A percentile compares a stretch with the other conserved stretches of the same genome.
Conservation (phyloP, 1,139 yeast genomes). For the Debaryomyces psychrophilus region DNA sequence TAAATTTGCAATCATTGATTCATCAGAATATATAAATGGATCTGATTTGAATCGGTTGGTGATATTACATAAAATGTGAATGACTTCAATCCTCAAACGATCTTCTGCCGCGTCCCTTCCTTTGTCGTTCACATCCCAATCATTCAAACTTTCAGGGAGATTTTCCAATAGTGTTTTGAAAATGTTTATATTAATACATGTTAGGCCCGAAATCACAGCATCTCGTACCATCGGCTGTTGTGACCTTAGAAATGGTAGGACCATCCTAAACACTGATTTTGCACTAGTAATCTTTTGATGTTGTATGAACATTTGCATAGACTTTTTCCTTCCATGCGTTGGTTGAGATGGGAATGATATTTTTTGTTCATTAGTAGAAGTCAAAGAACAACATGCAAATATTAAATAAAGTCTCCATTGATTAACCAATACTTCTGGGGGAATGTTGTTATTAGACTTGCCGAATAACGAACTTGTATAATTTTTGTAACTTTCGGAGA, state of each 20-base stretch:
- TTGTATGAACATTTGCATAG: slow-evolving; percentile 78
- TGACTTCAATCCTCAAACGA: slow-evolving; percentile 70
- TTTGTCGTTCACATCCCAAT: slow-evolving; percentile 49
- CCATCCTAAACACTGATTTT: slow-evolving; percentile 84
- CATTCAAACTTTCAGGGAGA: slow-evolving; percentile 62
- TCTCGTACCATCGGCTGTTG: slow-evolving; percentile 76
- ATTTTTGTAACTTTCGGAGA: slow-evolving; percentile 55
- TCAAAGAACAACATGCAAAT: slow-evolving; percentile 89
- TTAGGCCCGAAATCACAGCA: slow-evolving; percentile 82
- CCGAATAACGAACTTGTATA: slow-evolving; percentile 46
- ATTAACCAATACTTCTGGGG: slow-evolving; percentile 76
- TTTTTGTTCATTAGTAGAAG: slow-evolving; percentile 86
- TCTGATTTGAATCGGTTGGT: slow-evolving; percentile 66
- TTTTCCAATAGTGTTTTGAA: slow-evolving; percentile 82
- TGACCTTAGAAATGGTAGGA: slow-evolving; percentile 75
- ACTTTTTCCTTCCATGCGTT: slow-evolving; percentile 69
- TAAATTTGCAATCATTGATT: slow-evolving; percentile 67
- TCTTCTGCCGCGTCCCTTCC: slow-evolving; percentile 45
- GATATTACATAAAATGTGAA: slow-evolving; percentile 72
- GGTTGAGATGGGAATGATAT: slow-evolving; percentile 61
- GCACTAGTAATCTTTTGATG: slow-evolving; percentile 95
- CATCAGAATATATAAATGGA: slow-evolving; percentile 60
- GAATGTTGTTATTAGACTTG: slow-evolving; percentile 32
- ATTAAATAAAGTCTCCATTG: slow-evolving; percentile 90
- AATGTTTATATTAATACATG: slow-evolving; percentile 88